Base-by-base conservation (phyloP, 345 rosid genomes). In the Lagerstroemia speciosa region DNA sequence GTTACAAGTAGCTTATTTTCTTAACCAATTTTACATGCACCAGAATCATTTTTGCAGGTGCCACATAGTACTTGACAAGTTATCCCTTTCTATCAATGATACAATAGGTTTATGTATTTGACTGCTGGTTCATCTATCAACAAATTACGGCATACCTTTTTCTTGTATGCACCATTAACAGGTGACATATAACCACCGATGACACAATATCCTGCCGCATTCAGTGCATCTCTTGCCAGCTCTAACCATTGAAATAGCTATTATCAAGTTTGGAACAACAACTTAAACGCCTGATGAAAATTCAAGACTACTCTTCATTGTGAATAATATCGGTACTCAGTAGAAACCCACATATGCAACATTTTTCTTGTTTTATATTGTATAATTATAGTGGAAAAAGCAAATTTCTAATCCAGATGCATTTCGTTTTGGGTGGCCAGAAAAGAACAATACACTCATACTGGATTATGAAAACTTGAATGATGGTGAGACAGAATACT, bases 181-280 rank as follows among this genome's bases (percentile, higher is more conserved):
- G 83, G 95, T 33, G 97, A 94, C 92, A 94, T 82, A 52, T 91
- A 94, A 70, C 89, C 95, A 63, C 91, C 96, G 79, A 91, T 80
- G 73, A 91, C 96, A 82, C 63, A 78, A 75, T 72, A 86, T 29
- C 92, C 93, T 66, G 84, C 79, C 3, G 75, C 81, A 33, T 68
- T 85, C 69, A 94, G 71, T 20, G 88, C 89, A 77, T 91, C 97
- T 73, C 89, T 88, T 1, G 91, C 96, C 72, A 94, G 74, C 81
- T 94, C 98, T 93, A 76, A 45, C 17, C 63, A 76, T 53, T 11
- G 75, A 75, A 77, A 30, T 66, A 16, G 26, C 76, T 38, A 36
- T 40, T 11, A 75, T 70, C 15, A 16, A 69, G 61, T 67, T 38
- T 38, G 11, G 12, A 62, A 32, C 31, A n/a, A 10, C 29, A 67